Base-by-base conservation (phyloP, 495 filamentous ascomycete species). In the Neurospora intermedia region DNA sequence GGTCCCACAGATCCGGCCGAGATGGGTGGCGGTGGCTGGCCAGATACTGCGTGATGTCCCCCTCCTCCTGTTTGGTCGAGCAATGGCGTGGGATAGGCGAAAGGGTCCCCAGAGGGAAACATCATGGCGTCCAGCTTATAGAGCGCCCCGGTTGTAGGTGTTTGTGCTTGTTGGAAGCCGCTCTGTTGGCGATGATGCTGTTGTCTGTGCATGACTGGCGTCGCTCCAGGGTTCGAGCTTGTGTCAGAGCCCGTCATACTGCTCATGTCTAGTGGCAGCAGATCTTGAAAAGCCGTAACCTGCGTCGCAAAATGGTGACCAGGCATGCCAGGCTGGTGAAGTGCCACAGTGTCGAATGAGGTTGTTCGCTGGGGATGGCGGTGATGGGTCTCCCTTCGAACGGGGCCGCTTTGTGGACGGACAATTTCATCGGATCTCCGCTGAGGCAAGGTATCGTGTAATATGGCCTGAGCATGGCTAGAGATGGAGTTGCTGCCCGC, bases 21-120 rank as follows among this genome's bases (percentile, higher is more conserved):
- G 54, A 66, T 66, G 54, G 54, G 54, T 27, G 54, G 54, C 3
- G 75, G 75, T 10, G 46, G 35, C 39, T 76, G 78, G 18, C 73
- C 72, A 16, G 73, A 39, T 45, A 69, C 23, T 27, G 77, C 27
- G 18, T 79, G 77, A 20, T 75, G 66, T 72, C 73, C 72, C 43
- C 75, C 69, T 43, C 75, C 62, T 43, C 76, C 73, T 45, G 83
- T 82, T 41, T 85, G 84, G 73, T 87, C 85, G 74, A 85, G 91
- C 83, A 94, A 88, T 2, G 94, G 92, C 77, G 94, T 92, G 5
- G 94, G 92, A 80, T 97, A 98, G 0, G 91, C 93, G 73, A 97
- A 95, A 0, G 94, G 93, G 78, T 98, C 94, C 35, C 89, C 87
- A 1, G 94, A 93, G 2, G 94, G 91, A 75, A 98, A 98, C 93